These are phyloP conservation scores for Dimargaris xerosporica DNA, from an alignment of 192 early-diverging fungal genomes.

Conservation along the genomic window DNA sequence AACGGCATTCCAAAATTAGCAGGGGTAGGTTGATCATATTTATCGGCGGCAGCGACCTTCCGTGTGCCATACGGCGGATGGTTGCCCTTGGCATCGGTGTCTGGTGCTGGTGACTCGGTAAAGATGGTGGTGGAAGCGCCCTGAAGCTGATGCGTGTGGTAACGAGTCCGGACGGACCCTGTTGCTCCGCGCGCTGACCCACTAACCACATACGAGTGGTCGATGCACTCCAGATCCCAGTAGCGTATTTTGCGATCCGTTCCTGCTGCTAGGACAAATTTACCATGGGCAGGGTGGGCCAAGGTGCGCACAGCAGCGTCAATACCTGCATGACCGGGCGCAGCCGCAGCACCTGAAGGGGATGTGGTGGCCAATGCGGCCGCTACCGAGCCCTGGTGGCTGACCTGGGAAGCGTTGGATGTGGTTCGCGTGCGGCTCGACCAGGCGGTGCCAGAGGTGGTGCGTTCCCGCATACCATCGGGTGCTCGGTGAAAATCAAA, in stretches of 20 bases:
- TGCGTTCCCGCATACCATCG: conserved; percentile 20
- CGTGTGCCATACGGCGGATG: not conserved
- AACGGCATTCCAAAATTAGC: not conserved
- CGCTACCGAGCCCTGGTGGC: conserved; percentile 28
- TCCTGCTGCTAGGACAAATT: conserved; percentile 61
- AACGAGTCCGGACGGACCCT: not conserved
- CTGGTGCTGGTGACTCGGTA: not conserved
- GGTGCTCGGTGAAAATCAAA: not conserved
- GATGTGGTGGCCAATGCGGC: conserved; percentile 18
- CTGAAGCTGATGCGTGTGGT: not conserved
- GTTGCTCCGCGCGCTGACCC: conserved; percentile 17
- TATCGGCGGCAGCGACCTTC: not conserved
- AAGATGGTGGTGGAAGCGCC: not conserved
- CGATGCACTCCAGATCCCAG: conserved; percentile 54
- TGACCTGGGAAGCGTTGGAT: conserved; percentile 6
- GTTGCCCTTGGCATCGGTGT: not conserved
- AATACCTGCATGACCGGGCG: conserved; percentile 32
- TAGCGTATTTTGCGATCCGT: conserved; percentile 78
- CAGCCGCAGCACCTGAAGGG: conserved; percentile 36
- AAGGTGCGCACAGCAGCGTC: conserved; percentile 46
- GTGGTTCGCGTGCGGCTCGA: conserved; percentile 21
- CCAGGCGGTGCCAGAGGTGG: conserved; percentile 19
- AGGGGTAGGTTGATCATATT: not conserved
- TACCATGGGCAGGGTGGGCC: conserved; percentile 31
- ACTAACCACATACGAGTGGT: conserved; percentile 58